Percentiles rank a stretch among this genome's conserved stretches.
phyloP scores from a whole-genome alignment of 345 rosid species.

The Balakata baccata region DNA sequence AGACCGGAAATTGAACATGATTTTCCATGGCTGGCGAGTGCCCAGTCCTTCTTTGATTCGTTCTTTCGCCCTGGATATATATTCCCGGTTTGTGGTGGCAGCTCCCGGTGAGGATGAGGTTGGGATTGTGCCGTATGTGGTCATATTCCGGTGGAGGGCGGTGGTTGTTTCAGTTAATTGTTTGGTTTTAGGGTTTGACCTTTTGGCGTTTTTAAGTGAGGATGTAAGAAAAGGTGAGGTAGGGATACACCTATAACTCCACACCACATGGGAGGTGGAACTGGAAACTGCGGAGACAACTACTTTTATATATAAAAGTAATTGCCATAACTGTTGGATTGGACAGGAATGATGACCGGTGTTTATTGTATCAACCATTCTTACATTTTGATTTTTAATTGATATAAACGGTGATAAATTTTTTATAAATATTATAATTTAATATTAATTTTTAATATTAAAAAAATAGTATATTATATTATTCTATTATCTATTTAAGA shows the following conservation, averaged over 20 bases:
- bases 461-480: no score
- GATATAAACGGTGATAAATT: no score
- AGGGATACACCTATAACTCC: not conserved
- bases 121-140: slow-evolving; percentile 80
- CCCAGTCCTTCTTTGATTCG: slow-evolving; percentile 59
- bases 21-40: slow-evolving; percentile 63
- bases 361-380: no score
- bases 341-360: no score
- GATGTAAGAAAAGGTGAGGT: not conserved
- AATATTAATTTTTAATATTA: no score
- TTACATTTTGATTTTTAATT: no score
- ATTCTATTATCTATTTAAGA: no score
- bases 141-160: slow-evolving; percentile 31
- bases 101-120: slow-evolving; percentile 51
- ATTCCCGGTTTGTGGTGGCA: slow-evolving; percentile 44
- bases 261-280: not conserved
- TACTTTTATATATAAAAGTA: no score
- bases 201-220: not conserved
- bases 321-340: no score
- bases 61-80: slow-evolving; percentile 59
- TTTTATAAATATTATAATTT: no score
- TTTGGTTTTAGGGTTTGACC: slow-evolving; percentile 15
- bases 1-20: slow-evolving; percentile 51
- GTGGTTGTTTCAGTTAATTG: slow-evolving; percentile 7
- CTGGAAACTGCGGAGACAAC: no score